Evolutionary conservation across 164 flowering plant species (phyloP).

Genomic region (Macadamia tetraphylla): DNA sequence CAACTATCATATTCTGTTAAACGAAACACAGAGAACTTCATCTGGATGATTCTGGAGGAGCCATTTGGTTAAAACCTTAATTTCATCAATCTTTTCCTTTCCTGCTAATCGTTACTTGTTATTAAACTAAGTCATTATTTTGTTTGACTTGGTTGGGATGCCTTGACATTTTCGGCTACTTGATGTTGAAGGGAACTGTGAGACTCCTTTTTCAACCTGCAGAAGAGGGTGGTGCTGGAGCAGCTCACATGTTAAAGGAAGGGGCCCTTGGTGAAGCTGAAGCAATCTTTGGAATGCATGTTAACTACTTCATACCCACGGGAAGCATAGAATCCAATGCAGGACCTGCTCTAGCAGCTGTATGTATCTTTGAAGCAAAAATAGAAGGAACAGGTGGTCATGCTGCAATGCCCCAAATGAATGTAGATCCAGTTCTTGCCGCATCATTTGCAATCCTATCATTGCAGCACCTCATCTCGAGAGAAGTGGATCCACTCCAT

Average conservation of each 20-base stretch:
- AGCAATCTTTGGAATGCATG: slow-evolving; percentile 78
- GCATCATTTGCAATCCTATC: slow-evolving; percentile 63
- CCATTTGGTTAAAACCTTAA: background rate
- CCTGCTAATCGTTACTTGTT: background rate
- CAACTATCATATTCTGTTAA: too few relatives aligned
- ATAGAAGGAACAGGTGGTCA: slow-evolving; percentile 64
- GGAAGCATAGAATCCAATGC: slow-evolving; percentile 51
- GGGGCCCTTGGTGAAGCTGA: slow-evolving; percentile 75
- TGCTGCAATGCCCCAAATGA: slow-evolving; percentile 57
- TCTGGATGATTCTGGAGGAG: too few relatives aligned
- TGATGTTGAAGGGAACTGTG: slow-evolving; percentile 58
- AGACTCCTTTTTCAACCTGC: slow-evolving; percentile 87
- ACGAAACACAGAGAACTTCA: too few relatives aligned
- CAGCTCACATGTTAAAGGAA: slow-evolving; percentile 67
- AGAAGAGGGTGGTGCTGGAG: slow-evolving; percentile 92
- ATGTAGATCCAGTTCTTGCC: slow-evolving; percentile 59
- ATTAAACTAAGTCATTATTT: background rate
- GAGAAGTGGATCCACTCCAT: slow-evolving; percentile 72
- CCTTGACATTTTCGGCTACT: slow-evolving; percentile 5
- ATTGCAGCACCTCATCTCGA: slow-evolving; percentile 69
- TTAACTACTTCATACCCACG: slow-evolving; percentile 36
- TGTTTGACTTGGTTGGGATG: background rate
- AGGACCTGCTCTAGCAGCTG: slow-evolving; percentile 66
- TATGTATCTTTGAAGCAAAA: slow-evolving; percentile 48
- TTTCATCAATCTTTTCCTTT: background rate